phyloP scores from a whole-genome alignment of 2,329 filamentous ascomycete genomes.

The Xylariomycetidae sp. region DNA sequence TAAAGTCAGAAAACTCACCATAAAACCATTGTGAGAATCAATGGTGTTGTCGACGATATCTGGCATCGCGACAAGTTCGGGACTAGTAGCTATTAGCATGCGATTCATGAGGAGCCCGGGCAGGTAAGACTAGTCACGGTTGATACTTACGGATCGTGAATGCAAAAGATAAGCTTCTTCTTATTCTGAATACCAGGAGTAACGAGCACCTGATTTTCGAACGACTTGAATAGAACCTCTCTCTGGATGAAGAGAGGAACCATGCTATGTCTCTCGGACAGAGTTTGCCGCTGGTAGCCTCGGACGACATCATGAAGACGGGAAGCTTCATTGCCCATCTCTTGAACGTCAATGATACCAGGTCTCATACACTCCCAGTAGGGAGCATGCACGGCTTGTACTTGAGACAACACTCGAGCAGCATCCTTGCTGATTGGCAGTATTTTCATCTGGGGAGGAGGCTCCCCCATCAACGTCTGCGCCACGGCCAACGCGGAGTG shows the following conservation, averaged over 20 bases:
- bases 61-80: slow-evolving; percentile 63
- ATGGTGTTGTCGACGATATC: slow-evolving; percentile 67
- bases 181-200: slow-evolving; percentile 65
- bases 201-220: slow-evolving; percentile 80
- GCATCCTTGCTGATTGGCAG: slow-evolving; percentile 56
- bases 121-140: slow-evolving; percentile 12
- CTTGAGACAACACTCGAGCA: slow-evolving; percentile 50
- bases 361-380: slow-evolving; percentile 90
- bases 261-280: slow-evolving; percentile 74
- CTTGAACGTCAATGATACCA: slow-evolving; percentile 50
- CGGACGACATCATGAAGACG: slow-evolving; percentile 78
- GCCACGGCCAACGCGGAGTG: slow-evolving; percentile 89
- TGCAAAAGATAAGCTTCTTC: slow-evolving; percentile 72
- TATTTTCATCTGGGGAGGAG: slow-evolving; percentile 60
- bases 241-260: slow-evolving; percentile 75
- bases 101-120: no score
- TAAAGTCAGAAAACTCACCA: slow-evolving; percentile 72
- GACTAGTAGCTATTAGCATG: no score
- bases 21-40: slow-evolving; percentile 80
- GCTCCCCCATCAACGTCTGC: slow-evolving; percentile 90
- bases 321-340: slow-evolving; percentile 50
- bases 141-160: slow-evolving; percentile 77
- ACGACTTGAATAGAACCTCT: slow-evolving; percentile 67
- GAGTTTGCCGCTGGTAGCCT: slow-evolving; percentile 64
- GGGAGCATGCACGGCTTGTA: slow-evolving; percentile 56